phyloP scores from a whole-genome alignment of 495 filamentous ascomycete genomes.

The Cenococcum geophilum region DNA sequence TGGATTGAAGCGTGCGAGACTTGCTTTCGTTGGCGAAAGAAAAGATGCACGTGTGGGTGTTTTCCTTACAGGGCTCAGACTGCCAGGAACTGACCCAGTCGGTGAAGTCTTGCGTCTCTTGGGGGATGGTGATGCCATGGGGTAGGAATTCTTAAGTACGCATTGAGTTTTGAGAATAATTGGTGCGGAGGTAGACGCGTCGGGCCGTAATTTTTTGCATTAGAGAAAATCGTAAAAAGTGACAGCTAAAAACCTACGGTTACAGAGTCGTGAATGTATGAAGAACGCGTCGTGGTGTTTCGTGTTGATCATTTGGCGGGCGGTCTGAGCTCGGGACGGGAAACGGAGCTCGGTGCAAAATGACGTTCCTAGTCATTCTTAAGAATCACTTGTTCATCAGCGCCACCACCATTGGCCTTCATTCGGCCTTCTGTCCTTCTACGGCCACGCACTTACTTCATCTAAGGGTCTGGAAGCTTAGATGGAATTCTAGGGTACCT shows the following conservation, averaged over 20 bases:
- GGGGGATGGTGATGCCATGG: slow-evolving; percentile 21
- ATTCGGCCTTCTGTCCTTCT: neutral
- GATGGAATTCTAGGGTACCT: neutral
- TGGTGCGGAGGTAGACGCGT: neutral
- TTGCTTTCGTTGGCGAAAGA: slow-evolving; percentile 33
- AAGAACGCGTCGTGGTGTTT: slow-evolving; percentile 5
- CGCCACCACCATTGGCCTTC: neutral
- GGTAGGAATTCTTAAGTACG: neutral
- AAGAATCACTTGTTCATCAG: neutral
- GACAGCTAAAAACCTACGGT: neutral
- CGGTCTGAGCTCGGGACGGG: neutral
- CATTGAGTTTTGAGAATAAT: neutral
- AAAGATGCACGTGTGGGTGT: slow-evolving; percentile 30
- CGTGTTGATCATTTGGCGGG: slow-evolving; percentile 2
- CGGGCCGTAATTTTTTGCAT: neutral
- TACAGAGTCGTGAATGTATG: neutral
- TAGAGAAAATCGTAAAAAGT: neutral
- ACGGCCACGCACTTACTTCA: neutral
- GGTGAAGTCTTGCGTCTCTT: slow-evolving; percentile 26
- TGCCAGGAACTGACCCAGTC: slow-evolving; percentile 10
- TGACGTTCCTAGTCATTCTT: neutral
- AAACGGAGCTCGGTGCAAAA: neutral
- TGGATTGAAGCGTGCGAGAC: slow-evolving; percentile 32
- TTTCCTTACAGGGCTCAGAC: slow-evolving; percentile 13
- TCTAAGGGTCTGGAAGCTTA: neutral